These are phyloP conservation scores for Agroathelia rolfsii DNA, from an alignment of 1,284 basidiomycete species.

Conservation along the genomic window DNA sequence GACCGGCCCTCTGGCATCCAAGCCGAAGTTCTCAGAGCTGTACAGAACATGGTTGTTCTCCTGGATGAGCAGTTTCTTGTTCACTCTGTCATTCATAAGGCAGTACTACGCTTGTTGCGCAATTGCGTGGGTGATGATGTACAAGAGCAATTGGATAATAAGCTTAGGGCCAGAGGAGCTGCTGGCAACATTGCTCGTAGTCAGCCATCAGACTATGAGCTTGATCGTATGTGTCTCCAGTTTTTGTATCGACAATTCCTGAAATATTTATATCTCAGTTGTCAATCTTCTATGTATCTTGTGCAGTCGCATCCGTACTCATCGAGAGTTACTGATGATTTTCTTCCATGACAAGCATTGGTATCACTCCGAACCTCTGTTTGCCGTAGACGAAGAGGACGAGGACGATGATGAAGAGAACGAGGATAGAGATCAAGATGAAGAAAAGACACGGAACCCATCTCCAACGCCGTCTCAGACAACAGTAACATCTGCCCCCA, in stretches of 20 bases:
- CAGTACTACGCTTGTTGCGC: constrained; percentile 77
- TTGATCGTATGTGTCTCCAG: constrained; percentile 56
- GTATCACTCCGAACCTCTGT: constrained; percentile 63
- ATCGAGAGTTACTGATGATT: constrained; percentile 86
- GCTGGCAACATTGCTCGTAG: constrained; percentile 59
- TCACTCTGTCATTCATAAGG: constrained; percentile 83
- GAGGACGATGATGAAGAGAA: constrained; percentile 43
- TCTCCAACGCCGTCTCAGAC: constrained; percentile 54
- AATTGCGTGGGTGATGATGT: constrained; percentile 87
- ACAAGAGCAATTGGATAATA: constrained; percentile 74
- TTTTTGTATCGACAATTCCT: background rate
- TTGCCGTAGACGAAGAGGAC: constrained; percentile 59
- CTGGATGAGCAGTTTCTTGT: constrained; percentile 88
- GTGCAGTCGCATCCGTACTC: constrained; percentile 83
- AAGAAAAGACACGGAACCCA: no score
- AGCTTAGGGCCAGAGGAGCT: constrained; percentile 69
- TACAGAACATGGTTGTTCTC: constrained; percentile 82
- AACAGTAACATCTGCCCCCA: constrained; percentile 43
- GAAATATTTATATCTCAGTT: constrained; percentile 45
- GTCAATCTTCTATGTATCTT: constrained; percentile 87
- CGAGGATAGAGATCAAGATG: constrained; percentile 32
- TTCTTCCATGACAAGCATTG: constrained; percentile 91
- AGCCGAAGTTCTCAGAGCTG: constrained; percentile 73
- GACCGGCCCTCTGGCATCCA: constrained; percentile 83
- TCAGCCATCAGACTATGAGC: constrained; percentile 76